A percentile compares a stretch with the other conserved stretches of the same genome.
These are phyloP conservation scores for Termitomyces sp. DNA, from an alignment of 768 basidiomycete genomes.

Conservation along the genomic window DNA sequence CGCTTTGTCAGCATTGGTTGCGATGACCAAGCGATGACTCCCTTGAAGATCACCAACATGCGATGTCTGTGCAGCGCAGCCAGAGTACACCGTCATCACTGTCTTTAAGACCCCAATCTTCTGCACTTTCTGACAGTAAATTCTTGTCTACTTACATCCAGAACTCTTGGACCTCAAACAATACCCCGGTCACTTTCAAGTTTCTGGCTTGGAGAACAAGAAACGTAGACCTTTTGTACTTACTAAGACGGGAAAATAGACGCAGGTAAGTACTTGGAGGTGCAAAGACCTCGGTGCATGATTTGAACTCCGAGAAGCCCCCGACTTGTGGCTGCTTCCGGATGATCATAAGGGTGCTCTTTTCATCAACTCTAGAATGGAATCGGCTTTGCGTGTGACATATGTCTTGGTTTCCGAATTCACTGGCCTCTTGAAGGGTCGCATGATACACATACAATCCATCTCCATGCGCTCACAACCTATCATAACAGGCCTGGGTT, in stretches of 20 bases:
- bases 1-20: constrained; percentile 11
- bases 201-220: no score
- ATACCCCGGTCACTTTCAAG: no score
- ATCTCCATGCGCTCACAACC: neutral
- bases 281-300: neutral
- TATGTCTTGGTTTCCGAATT: neutral
- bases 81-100: no score
- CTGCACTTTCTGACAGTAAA: neutral
- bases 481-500: no score
- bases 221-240: no score
- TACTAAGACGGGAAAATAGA: neutral
- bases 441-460: neutral
- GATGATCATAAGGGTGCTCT: neutral
- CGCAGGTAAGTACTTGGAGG: neutral
- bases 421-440: neutral
- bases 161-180: no score
- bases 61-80: no score
- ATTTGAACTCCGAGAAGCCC: neutral
- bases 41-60: neutral
- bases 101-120: neutral
- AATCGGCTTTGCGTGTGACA: neutral
- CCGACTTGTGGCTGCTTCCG: neutral
- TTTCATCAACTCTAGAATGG: neutral
- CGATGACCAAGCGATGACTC: neutral
- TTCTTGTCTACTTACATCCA: no score